Evolutionary conservation across 306 rosid genomes (phyloP).

Genomic region (Sicyos edulis): DNA sequence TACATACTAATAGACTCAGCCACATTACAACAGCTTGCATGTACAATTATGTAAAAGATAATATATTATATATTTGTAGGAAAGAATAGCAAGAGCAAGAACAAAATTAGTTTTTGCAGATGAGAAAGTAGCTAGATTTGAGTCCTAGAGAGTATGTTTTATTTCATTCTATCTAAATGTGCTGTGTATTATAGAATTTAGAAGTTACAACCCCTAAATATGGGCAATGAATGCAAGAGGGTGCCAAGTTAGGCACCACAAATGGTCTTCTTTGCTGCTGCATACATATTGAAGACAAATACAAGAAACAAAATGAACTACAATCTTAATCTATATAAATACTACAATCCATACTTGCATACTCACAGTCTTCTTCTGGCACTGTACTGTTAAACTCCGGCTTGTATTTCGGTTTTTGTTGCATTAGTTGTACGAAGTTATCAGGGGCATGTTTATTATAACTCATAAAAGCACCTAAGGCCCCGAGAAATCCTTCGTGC

Average conservation of each 20-base stretch:
- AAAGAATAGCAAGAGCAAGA: background rate
- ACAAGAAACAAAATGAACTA: background rate
- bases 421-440: conserved; percentile 38
- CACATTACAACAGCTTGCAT: too few relatives aligned
- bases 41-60: background rate
- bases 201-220: too few relatives aligned
- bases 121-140: background rate
- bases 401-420: conserved; percentile 35
- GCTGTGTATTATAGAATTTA: background rate
- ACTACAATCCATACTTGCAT: conserved; percentile 68
- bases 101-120: background rate
- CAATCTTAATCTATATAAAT: conserved; percentile 27
- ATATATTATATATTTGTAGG: background rate
- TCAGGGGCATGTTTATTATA: conserved; percentile 58
- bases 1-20: too few relatives aligned
- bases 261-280: background rate
- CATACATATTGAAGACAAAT: background rate
- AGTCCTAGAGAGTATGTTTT: background rate
- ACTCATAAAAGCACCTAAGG: conserved; percentile 75
- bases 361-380: conserved; percentile 43
- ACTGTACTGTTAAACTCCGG: conserved; percentile 27
- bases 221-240: too few relatives aligned
- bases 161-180: conserved; percentile 14
- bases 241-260: background rate
- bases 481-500: conserved; percentile 97